Evolutionary conservation across 257 asterid genomes (phyloP).

Genomic region (Oldenlandia corymbosa): DNA sequence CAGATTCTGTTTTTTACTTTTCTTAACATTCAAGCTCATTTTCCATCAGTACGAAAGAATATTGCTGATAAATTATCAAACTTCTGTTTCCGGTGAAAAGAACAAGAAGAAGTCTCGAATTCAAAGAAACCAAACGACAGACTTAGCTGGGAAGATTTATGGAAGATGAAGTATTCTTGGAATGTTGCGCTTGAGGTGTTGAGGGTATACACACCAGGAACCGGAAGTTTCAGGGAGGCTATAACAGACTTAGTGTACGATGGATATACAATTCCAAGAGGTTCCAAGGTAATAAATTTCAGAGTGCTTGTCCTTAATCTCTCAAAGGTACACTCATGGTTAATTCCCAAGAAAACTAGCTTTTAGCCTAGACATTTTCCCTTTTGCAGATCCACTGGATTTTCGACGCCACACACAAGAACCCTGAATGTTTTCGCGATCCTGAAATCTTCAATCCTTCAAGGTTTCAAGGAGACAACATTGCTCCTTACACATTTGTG

Average conservation of each 20-base stretch:
- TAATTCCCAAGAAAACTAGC: background rate
- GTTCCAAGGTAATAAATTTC: background rate
- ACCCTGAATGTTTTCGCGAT: background rate
- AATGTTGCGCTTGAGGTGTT: background rate
- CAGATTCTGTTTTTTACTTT: too few relatives aligned
- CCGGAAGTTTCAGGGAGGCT: slow-evolving; percentile 5
- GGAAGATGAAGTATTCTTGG: slow-evolving; percentile 7
- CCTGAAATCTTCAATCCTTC: background rate
- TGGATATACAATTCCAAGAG: slow-evolving; percentile 4
- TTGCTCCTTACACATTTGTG: background rate
- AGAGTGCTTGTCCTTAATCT: background rate
- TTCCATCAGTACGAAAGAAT: too few relatives aligned
- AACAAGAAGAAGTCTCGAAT: background rate
- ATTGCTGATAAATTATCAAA: too few relatives aligned
- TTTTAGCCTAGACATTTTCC: too few relatives aligned
- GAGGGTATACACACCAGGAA: background rate
- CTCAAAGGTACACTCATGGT: too few relatives aligned
- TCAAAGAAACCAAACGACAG: background rate
- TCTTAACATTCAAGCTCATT: too few relatives aligned
- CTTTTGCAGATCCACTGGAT: slow-evolving; percentile 1
- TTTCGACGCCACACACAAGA: background rate
- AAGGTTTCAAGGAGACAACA: background rate
- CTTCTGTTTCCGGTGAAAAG: background rate
- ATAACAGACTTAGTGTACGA: background rate
- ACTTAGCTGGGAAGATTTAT: slow-evolving; percentile 7